These are phyloP conservation scores for Penicillium malachiteum DNA, from an alignment of 495 filamentous ascomycete species.

Conservation along the genomic window DNA sequence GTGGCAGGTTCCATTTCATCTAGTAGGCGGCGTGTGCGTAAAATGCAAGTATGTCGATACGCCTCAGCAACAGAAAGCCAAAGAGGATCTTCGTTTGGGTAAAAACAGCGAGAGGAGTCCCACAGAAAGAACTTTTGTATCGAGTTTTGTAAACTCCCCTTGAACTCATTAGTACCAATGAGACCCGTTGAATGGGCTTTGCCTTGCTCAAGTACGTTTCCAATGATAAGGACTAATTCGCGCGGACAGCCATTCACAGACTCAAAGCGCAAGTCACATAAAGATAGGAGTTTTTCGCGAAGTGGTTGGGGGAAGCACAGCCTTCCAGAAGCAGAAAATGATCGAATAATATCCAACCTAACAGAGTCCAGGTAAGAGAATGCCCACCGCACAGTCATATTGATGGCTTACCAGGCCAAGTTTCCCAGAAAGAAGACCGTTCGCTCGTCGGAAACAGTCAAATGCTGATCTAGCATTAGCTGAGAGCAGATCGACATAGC, in stretches of 20 bases:
- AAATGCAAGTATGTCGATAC: slow-evolving; percentile 35
- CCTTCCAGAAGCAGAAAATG: slow-evolving; percentile 30
- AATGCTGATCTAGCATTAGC: slow-evolving; percentile 25
- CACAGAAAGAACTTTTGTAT: slow-evolving; percentile 31
- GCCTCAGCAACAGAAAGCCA: slow-evolving; percentile 35
- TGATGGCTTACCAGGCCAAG: slow-evolving; percentile 28
- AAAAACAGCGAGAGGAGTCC: slow-evolving; percentile 22
- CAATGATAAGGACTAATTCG: slow-evolving; percentile 36
- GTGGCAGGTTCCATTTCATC: slow-evolving; percentile 26
- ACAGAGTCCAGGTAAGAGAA: neutral
- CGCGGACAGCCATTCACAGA: slow-evolving; percentile 38
- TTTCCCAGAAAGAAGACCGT: slow-evolving; percentile 41
- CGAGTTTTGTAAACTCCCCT: slow-evolving; percentile 15
- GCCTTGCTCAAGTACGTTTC: slow-evolving; percentile 30
- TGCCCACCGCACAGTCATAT: neutral
- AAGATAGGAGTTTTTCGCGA: slow-evolving; percentile 27
- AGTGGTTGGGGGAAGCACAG: slow-evolving; percentile 38
- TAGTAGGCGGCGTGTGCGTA: slow-evolving; percentile 34
- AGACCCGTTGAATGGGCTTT: slow-evolving; percentile 30
- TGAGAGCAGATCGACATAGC: slow-evolving; percentile 40
- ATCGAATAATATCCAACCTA: slow-evolving; percentile 41
- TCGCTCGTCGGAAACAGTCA: slow-evolving; percentile 26
- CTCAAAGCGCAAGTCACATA: slow-evolving; percentile 34
- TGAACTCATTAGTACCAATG: slow-evolving; percentile 18
- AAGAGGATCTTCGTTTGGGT: slow-evolving; percentile 29